These are phyloP conservation scores for Phytophthora sansomeana DNA, from an alignment of 352 stramenopile genomes.

Conservation along the genomic window DNA sequence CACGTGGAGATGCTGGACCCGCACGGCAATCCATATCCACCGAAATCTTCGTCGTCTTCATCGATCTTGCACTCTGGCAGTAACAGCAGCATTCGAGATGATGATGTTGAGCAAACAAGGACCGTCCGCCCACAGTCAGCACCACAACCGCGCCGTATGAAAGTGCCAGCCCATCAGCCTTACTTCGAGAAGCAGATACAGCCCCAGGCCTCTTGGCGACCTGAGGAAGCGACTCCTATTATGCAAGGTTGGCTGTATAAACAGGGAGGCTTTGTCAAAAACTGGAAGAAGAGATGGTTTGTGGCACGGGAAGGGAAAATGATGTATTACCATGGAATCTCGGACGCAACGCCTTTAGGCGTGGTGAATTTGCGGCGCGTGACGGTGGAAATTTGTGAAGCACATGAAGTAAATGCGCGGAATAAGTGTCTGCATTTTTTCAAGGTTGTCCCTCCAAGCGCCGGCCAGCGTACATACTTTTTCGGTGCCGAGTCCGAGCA, in stretches of 20 bases:
- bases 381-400: slow-evolving; percentile 65
- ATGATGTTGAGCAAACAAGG: slow-evolving; percentile 24
- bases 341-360: slow-evolving; percentile 74
- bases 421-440: slow-evolving; percentile 77
- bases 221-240: slow-evolving; percentile 40
- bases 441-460: slow-evolving; percentile 64
- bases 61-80: slow-evolving; percentile 35
- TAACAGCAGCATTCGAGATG: slow-evolving; percentile 29
- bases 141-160: slow-evolving; percentile 43
- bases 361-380: slow-evolving; percentile 67
- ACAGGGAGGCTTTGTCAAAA: slow-evolving; percentile 83
- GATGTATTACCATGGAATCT: slow-evolving; percentile 76
- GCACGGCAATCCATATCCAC: slow-evolving; percentile 35
- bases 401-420: slow-evolving; percentile 63
- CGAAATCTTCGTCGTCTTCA: slow-evolving; percentile 27
- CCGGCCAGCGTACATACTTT: slow-evolving; percentile 75
- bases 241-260: slow-evolving; percentile 84
- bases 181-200: slow-evolving; percentile 24
- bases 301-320: slow-evolving; percentile 81
- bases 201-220: slow-evolving; percentile 26
- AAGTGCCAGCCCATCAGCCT: slow-evolving; percentile 20
- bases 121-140: slow-evolving; percentile 18
- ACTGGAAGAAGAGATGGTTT: slow-evolving; percentile 90
- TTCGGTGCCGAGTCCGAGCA: slow-evolving; percentile 75
- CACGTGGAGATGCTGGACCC: slow-evolving; percentile 50